A percentile compares a stretch with the other conserved stretches of the same genome.
phyloP scores from a whole-genome alignment of 805 yeast genomes.

The Jamesozyma hellenica region DNA sequence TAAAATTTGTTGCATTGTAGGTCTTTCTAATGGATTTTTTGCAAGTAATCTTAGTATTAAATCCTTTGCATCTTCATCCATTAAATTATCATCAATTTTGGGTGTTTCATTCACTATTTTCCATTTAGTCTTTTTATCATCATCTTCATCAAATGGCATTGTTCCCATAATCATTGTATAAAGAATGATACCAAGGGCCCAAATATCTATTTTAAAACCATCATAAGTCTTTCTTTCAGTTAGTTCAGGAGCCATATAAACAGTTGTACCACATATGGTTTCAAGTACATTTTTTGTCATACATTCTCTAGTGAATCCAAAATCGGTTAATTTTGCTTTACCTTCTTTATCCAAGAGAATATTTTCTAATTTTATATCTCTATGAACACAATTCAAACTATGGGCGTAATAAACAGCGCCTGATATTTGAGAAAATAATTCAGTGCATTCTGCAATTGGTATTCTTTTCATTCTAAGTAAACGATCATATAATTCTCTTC shows the following conservation, averaged over 20 bases:
- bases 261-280: constrained; percentile 89
- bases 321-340: constrained; percentile 73
- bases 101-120: constrained; percentile 64
- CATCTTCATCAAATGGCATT: constrained; percentile 87
- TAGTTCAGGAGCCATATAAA: constrained; percentile 95
- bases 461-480: constrained; percentile 44
- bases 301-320: constrained; percentile 85
- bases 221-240: constrained; percentile 57
- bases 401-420: constrained; percentile 63
- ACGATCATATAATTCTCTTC: constrained; percentile 64
- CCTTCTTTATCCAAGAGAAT: constrained; percentile 48
- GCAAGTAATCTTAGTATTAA: constrained; percentile 46
- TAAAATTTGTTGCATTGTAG: constrained; percentile 43
- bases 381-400: constrained; percentile 64
- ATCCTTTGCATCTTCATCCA: constrained; percentile 40
- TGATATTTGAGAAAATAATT: constrained; percentile 52
- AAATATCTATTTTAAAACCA: constrained; percentile 75
- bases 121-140: constrained; percentile 48
- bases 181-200: constrained; percentile 86
- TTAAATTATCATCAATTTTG: constrained; percentile 32
- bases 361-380: constrained; percentile 80
- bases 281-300: constrained; percentile 48
- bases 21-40: constrained; percentile 60
- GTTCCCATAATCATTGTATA: constrained; percentile 77
- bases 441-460: constrained; percentile 40